Conservation (phyloP, 305 asterid genomes). For the Lippia alba region DNA sequence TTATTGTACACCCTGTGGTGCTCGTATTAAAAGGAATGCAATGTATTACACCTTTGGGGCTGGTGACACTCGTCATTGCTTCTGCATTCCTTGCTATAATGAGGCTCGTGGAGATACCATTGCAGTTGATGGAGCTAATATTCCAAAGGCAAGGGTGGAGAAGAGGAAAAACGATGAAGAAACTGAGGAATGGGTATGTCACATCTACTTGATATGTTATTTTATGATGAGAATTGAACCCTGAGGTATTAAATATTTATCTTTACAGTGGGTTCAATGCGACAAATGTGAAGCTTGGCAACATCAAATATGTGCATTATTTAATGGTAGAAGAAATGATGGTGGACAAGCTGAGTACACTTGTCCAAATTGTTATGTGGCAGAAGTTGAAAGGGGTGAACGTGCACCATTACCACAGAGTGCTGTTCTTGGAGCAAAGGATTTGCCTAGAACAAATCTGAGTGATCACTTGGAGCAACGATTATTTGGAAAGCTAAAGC, state of each 20-base stretch:
- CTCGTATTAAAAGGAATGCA: slow-evolving; percentile 93
- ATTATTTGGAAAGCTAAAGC: slow-evolving; percentile 69
- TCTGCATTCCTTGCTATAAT: slow-evolving; percentile 89
- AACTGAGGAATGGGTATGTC: slow-evolving; percentile 95
- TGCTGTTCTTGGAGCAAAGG: slow-evolving; percentile 98
- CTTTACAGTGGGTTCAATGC: slow-evolving; percentile 96
- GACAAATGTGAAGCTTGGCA: slow-evolving; percentile 99
- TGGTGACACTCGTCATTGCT: slow-evolving; percentile 92
- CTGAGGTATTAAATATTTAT: slow-evolving; percentile 34
- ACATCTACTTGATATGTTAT: slow-evolving; percentile 33
- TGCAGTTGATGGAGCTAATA: slow-evolving; percentile 64
- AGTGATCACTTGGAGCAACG: slow-evolving; percentile 94
- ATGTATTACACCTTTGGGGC: slow-evolving; percentile 86
- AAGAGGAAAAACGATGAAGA: slow-evolving; percentile 95
- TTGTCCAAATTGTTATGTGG: slow-evolving; percentile 93
- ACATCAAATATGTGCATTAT: slow-evolving; percentile 95
- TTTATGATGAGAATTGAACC: slow-evolving; percentile 18
- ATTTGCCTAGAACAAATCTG: slow-evolving; percentile 84
- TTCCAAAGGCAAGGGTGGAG: slow-evolving; percentile 82
- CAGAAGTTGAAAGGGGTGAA: slow-evolving; percentile 90
- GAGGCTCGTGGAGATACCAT: slow-evolving; percentile 91
- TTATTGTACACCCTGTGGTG: slow-evolving; percentile 92
- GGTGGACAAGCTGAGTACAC: slow-evolving; percentile 99
- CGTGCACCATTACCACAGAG: slow-evolving; percentile 82
- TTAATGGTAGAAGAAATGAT: slow-evolving; percentile 96